phyloP scores from a whole-genome alignment of 2,329 filamentous ascomycete species.

The Aureobasidium sp. region DNA sequence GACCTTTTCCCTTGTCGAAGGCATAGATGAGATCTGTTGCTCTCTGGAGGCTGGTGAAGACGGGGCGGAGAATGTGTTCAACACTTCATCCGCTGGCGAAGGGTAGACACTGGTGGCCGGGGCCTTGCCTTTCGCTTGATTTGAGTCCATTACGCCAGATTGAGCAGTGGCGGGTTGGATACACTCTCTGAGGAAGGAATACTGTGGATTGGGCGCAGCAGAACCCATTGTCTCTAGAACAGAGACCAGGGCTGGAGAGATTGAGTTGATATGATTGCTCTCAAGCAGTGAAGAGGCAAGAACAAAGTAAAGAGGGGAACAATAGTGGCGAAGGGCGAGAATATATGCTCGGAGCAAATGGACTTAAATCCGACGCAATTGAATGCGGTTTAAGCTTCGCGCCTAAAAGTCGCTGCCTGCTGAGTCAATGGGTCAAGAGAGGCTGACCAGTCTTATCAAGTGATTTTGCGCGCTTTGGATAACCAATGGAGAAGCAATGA shows the following conservation, averaged over 20 bases:
- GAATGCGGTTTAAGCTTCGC: conserved; percentile 9
- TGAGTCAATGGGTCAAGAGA: conserved; percentile 14
- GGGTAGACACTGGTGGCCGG: conserved; percentile 11
- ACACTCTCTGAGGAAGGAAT: conserved; percentile 11
- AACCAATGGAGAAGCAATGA: not conserved
- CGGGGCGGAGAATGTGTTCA: not conserved
- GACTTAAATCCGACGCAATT: conserved; percentile 13
- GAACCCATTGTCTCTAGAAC: conserved; percentile 8
- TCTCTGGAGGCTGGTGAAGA: conserved; percentile 6
- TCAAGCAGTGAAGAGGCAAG: not conserved
- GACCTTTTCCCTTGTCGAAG: not conserved
- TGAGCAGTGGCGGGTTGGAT: conserved; percentile 4
- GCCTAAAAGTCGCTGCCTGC: conserved; percentile 16
- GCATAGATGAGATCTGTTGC: not conserved
- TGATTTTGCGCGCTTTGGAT: not conserved
- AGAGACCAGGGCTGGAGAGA: not conserved
- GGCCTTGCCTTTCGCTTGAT: not conserved
- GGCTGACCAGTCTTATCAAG: conserved; percentile 1
- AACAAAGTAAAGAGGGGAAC: not conserved
- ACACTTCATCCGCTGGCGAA: conserved; percentile 13
- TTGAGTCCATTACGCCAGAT: conserved; percentile 7
- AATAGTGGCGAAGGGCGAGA: conserved; percentile 11
- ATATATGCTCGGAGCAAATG: conserved; percentile 7
- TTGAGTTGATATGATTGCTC: not conserved
- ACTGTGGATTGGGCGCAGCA: conserved; percentile 1